Evolutionary conservation across 1,139 yeast species (phyloP), one percentile per base, ranked within the genome.

Genomic region (Yamadazyma sp.): DNA sequence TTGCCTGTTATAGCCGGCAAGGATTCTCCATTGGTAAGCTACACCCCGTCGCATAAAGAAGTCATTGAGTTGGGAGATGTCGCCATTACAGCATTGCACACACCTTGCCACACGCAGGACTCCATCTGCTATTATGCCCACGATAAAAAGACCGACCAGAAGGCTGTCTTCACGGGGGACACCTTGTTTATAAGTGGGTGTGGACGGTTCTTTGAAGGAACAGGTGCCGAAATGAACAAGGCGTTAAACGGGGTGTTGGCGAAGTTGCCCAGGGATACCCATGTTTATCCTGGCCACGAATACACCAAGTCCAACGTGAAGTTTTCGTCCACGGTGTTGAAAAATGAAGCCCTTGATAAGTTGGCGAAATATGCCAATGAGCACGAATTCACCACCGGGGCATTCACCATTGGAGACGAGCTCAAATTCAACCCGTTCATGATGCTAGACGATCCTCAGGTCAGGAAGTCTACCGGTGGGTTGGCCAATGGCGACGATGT

Each of bases 81-180:
- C 40, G 66, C 75, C n/a, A 77, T 92, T 38, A 81, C 83, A 4
- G 95, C 97, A 1, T 69, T 92, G 36, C 92, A 92, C 61, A 92
- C 99, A 1, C 98, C 99, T 1, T 92, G 99, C 58, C 99, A 92
- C 58, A 92, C 99, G 0, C 95, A 86, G 60, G 98, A 94, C 60
- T 87, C 95, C 5, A 86, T 92, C 43, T 91, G 98, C 58, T 92
- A 88, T 63, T 86, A 64, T 51, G 87, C 79, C 0, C 69, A 69
- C 38, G 98, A 92, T 58, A 51, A 61, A 10, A 62, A 64, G 26
- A 79, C 88, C 1, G 71, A 70, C 25, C 79, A 89, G 49, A 73
- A 70, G 48, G 92, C 84, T 1, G 91, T 92, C 2, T 88, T 92
- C 62, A 88, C 98, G 0, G 99, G 99, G 8, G 99, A 92, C 61